Percentiles rank a stretch among this genome's conserved stretches.
Conservation (phyloP, 768 basidiomycete genomes). For the Lactarius indigo region DNA sequence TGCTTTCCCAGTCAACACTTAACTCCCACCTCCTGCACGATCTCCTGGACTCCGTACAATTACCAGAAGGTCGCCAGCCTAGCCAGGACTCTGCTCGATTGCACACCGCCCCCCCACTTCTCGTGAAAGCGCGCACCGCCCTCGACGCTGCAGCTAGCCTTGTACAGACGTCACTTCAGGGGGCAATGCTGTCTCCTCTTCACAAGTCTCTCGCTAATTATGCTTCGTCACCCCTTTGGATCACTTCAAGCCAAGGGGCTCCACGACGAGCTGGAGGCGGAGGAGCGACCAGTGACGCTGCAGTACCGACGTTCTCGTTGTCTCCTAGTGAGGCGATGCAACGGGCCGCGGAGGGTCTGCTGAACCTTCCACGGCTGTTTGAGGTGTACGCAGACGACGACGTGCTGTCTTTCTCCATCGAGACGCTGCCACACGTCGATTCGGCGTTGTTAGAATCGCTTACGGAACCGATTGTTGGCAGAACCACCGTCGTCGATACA, state of each 20-base stretch:
- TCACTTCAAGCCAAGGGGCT: conserved; percentile 43
- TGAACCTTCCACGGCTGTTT: conserved; percentile 90
- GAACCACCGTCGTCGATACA: conserved; percentile 18
- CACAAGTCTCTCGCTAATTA: conserved; percentile 70
- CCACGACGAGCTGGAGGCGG: conserved; percentile 41
- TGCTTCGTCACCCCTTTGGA: conserved; percentile 65
- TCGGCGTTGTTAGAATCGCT: conserved; percentile 48
- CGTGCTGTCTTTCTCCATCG: conserved; percentile 82
- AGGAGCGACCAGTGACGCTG: conserved; percentile 45
- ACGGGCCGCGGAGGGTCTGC: conserved; percentile 86
- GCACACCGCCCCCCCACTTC: conserved; percentile 39
- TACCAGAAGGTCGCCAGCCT: conserved; percentile 35
- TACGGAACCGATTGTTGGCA: conserved; percentile 38
- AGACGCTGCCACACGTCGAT: conserved; percentile 72
- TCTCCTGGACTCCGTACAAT: conserved; percentile 53
- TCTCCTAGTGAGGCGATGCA: conserved; percentile 88
- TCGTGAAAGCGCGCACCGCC: conserved; percentile 51
- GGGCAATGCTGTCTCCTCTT: conserved; percentile 81
- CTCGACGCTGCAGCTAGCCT: conserved; percentile 63
- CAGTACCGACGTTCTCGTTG: conserved; percentile 88
- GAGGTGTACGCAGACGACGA: conserved; percentile 94
- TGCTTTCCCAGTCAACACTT: conserved; percentile 80
- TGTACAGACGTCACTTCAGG: conserved; percentile 76
- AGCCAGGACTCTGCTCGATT: conserved; percentile 28
- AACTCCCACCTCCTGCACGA: conserved; percentile 75